phyloP scores from a whole-genome alignment of 495 filamentous ascomycete species.

The Astrothelium subdiscretum region DNA sequence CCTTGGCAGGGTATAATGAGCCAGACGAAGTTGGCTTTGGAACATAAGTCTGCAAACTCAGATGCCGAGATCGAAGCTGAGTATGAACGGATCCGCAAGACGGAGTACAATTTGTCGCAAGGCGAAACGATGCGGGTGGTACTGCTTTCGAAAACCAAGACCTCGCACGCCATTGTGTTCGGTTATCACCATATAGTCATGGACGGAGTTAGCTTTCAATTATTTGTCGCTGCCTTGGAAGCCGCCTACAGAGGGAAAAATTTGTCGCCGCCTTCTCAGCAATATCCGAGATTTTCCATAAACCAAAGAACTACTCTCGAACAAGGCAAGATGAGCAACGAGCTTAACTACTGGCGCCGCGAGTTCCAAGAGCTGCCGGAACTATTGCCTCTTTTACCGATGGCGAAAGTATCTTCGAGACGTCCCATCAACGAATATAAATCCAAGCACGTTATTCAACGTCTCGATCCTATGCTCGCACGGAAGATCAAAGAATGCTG shows the following conservation, averaged over 20 bases:
- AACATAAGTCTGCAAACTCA: not conserved
- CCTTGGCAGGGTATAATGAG: not conserved
- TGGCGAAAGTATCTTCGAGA: not conserved
- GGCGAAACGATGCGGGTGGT: not conserved
- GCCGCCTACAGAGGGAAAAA: not conserved
- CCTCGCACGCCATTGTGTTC: constrained; percentile 6
- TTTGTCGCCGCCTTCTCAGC: not conserved
- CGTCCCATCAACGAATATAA: not conserved
- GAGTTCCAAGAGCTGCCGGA: constrained; percentile 14
- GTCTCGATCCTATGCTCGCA: not conserved
- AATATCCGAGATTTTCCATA: constrained; percentile 1
- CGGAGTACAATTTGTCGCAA: not conserved
- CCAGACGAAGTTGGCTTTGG: not conserved
- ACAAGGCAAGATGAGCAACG: constrained; percentile 9
- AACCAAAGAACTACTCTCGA: constrained; percentile 6
- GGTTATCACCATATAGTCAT: constrained; percentile 12
- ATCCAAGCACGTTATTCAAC: not conserved
- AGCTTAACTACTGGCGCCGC: constrained; percentile 23
- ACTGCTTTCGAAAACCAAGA: not conserved
- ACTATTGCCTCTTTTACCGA: constrained; percentile 23
- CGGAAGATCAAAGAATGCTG: not conserved
- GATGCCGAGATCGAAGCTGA: not conserved
- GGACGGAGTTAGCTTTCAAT: constrained; percentile 9
- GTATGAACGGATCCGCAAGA: not conserved
- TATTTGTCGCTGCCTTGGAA: constrained; percentile 10